These are phyloP conservation scores for Juglanconis oblonga DNA, from an alignment of 2,329 filamentous ascomycete species.

Conservation along the genomic window DNA sequence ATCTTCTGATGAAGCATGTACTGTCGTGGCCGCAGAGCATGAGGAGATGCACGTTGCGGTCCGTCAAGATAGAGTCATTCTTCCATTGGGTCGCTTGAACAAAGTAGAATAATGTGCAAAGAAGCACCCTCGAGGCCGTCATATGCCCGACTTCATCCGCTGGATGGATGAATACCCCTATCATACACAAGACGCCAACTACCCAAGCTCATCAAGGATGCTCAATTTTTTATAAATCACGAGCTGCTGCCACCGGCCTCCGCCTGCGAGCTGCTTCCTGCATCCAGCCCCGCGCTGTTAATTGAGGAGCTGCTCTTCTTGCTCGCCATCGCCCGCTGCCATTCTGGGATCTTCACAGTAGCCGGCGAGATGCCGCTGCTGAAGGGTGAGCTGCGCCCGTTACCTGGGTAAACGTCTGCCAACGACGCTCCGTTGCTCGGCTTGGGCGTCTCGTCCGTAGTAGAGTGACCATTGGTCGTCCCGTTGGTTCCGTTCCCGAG, in stretches of 20 bases:
- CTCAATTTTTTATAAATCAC: background rate
- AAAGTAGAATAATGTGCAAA: too few species aligned
- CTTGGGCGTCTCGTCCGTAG: slow-evolving; percentile 32
- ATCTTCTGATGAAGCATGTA: too few species aligned
- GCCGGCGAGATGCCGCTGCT: slow-evolving; percentile 43
- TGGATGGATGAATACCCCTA: background rate
- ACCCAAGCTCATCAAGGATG: background rate
- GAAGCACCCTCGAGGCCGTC: too few species aligned
- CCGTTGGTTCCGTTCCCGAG: slow-evolving; percentile 27
- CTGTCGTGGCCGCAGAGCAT: too few species aligned
- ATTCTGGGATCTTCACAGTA: slow-evolving; percentile 72
- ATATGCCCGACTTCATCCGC: background rate
- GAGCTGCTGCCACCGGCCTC: slow-evolving; percentile 15
- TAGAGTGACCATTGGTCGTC: slow-evolving; percentile 22
- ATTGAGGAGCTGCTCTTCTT: slow-evolving; percentile 32
- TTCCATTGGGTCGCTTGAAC: too few species aligned
- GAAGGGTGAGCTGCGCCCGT: slow-evolving; percentile 44
- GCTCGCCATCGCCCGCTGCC: slow-evolving; percentile 72
- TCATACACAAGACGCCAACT: background rate
- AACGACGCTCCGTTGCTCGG: slow-evolving; percentile 23
- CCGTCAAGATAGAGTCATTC: too few species aligned
- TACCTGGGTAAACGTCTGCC: slow-evolving; percentile 32
- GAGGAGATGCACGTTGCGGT: too few species aligned
- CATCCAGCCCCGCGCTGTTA: slow-evolving; percentile 12
- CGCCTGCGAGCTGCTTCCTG: slow-evolving; percentile 13